A percentile compares a stretch with the other conserved stretches of the same genome.
Conservation (phyloP, 2,329 filamentous ascomycete species). For the Fusarium virguliforme region DNA sequence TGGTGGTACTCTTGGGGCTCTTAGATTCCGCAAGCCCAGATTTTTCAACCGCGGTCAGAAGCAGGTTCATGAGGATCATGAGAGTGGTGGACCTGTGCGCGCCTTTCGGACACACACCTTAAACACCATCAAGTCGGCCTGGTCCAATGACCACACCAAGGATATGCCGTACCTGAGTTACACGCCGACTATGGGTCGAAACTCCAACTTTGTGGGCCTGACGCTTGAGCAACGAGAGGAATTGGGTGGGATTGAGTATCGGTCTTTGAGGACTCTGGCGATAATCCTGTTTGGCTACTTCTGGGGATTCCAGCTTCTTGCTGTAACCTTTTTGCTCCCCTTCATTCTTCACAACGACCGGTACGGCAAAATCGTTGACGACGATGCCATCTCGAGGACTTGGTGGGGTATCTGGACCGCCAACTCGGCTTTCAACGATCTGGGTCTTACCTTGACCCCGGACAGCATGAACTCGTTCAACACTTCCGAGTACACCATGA, state of each 20-base stretch:
- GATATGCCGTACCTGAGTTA: slow-evolving; percentile 93
- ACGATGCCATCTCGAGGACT: slow-evolving; percentile 73
- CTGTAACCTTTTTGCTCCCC: slow-evolving; percentile 80
- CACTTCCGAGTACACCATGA: slow-evolving; percentile 79
- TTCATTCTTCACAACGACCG: slow-evolving; percentile 80
- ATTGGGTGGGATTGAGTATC: slow-evolving; percentile 95
- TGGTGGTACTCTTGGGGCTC: slow-evolving; percentile 57
- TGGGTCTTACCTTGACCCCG: slow-evolving; percentile 93
- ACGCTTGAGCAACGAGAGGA: slow-evolving; percentile 95
- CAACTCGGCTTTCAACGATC: slow-evolving; percentile 91
- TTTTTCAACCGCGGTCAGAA: slow-evolving; percentile 59
- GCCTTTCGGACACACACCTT: slow-evolving; percentile 66
- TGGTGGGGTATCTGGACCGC: slow-evolving; percentile 97
- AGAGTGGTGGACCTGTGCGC: slow-evolving; percentile 47
- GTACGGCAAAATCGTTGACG: slow-evolving; percentile 78
- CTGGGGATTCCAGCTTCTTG: slow-evolving; percentile 85
- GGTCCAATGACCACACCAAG: slow-evolving; percentile 68
- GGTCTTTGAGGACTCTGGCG: slow-evolving; percentile 88
- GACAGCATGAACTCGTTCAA: slow-evolving; percentile 96
- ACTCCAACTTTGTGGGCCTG: slow-evolving; percentile 91
- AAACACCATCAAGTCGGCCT: slow-evolving; percentile 71
- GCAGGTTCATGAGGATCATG: slow-evolving; percentile 58
- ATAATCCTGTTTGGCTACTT: slow-evolving; percentile 86
- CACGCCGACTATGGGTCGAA: slow-evolving; percentile 91
- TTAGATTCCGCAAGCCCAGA: slow-evolving; percentile 64